phyloP scores from a whole-genome alignment of 2,329 filamentous ascomycete genomes.

The Helminthosporium solani region DNA sequence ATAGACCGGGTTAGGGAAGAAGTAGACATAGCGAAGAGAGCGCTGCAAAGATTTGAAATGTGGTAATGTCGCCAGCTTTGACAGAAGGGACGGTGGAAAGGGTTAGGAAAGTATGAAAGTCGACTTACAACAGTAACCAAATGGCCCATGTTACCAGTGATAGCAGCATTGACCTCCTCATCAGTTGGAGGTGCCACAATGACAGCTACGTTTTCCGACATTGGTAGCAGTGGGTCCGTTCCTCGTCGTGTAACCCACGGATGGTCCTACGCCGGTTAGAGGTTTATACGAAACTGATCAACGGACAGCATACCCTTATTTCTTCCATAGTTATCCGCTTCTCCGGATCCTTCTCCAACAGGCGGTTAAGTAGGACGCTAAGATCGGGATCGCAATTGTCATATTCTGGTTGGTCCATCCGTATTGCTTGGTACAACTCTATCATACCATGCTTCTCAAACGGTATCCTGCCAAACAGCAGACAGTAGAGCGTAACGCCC shows the following conservation, averaged over 20 bases:
- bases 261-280: slow-evolving; percentile 65
- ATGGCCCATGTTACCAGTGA: slow-evolving; percentile 85
- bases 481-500: slow-evolving; percentile 91
- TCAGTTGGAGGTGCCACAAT: slow-evolving; percentile 82
- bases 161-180: slow-evolving; percentile 84
- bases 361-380: slow-evolving; percentile 67
- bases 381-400: slow-evolving; percentile 67
- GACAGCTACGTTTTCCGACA: slow-evolving; percentile 82
- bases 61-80: too few species aligned
- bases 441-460: slow-evolving; percentile 78
- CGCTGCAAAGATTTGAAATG: too few species aligned
- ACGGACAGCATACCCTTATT: slow-evolving; percentile 64
- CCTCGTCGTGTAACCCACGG: slow-evolving; percentile 88
- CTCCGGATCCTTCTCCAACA: slow-evolving; percentile 82
- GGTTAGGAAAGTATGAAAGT: background rate
- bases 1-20: too few species aligned
- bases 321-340: slow-evolving; percentile 82
- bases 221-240: slow-evolving; percentile 72
- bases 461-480: slow-evolving; percentile 84
- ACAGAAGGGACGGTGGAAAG: too few species aligned
- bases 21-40: too few species aligned
- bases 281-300: background rate
- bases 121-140: slow-evolving; percentile 72
- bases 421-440: slow-evolving; percentile 88
- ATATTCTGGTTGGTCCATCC: slow-evolving; percentile 64